Evolutionary conservation across 768 basidiomycete genomes (phyloP), one percentile per base, ranked within the genome.

Genomic region (Suillus luteus): DNA sequence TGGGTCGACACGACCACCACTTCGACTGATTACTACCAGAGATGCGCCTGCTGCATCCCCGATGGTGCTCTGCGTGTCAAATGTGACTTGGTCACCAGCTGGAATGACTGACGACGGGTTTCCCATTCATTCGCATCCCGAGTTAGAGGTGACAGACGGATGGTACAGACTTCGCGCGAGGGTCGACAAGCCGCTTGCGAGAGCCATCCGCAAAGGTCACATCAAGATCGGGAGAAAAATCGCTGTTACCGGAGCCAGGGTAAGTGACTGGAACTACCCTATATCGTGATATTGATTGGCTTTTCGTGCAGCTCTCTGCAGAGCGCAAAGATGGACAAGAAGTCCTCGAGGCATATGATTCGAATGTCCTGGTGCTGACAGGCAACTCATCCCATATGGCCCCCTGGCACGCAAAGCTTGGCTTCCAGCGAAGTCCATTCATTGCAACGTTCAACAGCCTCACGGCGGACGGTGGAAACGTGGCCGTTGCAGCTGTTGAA

Each of bases 61-160:
- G 0, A 89, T 97, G 86, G 83, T 95, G 2, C 82, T 99, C 4
- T 92, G 92, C 71, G 83, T 99, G 2, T 91, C 93, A 2, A 82
- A 83, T 35, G 86, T 99, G 43, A 76, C 76, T 6, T 89, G 86
- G 86, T 77, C 81, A 8, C 72, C 81, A 38, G 67, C 67, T 22
- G 75, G 74, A 3, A 64, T 76, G 3, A 74, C 77, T 31, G 78
- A 81, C 1, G 77, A 82, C 37, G 78, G 78, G 4, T 59, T 74
- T 22, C 68, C 77, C 5, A 69, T 75, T 33, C 78, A 78, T 27
- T 71, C 78, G 3, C 75, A 81, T 68, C 84, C 89, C 0, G 85
- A 88, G 66, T 76, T 99, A 7, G 97, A 98, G 75, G 78, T 99
- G n/a, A 95, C 95, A 0, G 97, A 99, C 72, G 97, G 97, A 15